These are phyloP conservation scores for Neurospora sp. DNA, from an alignment of 2,329 filamentous ascomycete species.

Conservation along the genomic window DNA sequence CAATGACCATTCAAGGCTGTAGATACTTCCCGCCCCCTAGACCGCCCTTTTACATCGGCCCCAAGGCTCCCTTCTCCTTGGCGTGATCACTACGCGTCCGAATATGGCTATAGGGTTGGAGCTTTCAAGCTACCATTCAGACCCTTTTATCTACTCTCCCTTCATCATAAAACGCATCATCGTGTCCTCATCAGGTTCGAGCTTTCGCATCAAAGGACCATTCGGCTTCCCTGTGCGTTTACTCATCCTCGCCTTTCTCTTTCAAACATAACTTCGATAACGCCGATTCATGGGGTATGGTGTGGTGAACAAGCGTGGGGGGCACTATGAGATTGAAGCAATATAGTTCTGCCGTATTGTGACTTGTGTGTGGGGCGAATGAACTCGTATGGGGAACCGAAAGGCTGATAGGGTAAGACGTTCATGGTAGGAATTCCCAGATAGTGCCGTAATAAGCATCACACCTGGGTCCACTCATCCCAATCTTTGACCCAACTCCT, in stretches of 20 bases:
- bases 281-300: slow-evolving; percentile 20
- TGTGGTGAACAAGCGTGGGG: slow-evolving; percentile 4
- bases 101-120: slow-evolving; percentile 29
- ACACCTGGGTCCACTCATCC: not conserved
- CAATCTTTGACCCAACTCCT: not conserved
- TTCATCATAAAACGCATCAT: slow-evolving; percentile 19
- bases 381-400: not conserved
- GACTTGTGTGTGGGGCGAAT: not conserved
- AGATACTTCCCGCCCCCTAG: slow-evolving; percentile 6
- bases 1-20: slow-evolving; percentile 15
- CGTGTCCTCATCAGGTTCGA: slow-evolving; percentile 39
- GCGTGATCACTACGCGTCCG: slow-evolving; percentile 9
- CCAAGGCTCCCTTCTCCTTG: slow-evolving; percentile 1
- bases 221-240: slow-evolving; percentile 13
- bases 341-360: slow-evolving; percentile 23
- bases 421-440: not conserved
- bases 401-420: not conserved
- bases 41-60: slow-evolving; percentile 4
- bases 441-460: not conserved
- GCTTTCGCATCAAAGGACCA: slow-evolving; percentile 55
- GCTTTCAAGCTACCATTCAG: slow-evolving; percentile 41
- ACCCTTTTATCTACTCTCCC: slow-evolving; percentile 27
- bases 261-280: slow-evolving; percentile 23
- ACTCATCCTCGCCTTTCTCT: slow-evolving; percentile 11
- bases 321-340: slow-evolving; percentile 11